Percentiles rank a stretch among this genome's conserved stretches.
These are phyloP conservation scores for Tolypocladium inflatum DNA, from an alignment of 2,329 filamentous ascomycete species.

Conservation along the genomic window DNA sequence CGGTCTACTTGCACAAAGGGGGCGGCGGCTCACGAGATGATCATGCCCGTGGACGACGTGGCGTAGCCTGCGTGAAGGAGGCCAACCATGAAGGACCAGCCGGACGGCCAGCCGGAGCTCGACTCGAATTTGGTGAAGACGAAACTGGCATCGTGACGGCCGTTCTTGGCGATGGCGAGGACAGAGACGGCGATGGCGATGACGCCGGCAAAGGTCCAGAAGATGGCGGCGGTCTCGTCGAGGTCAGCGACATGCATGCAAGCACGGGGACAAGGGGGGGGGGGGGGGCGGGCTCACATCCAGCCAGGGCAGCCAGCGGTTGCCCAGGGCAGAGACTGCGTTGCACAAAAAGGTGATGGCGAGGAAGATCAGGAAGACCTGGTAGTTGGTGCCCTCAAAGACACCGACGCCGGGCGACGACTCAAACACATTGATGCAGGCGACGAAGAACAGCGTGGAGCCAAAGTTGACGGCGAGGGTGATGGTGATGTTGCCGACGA, in stretches of 20 bases:
- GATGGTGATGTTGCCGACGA: conserved; percentile 74
- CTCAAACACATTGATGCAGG: conserved; percentile 47
- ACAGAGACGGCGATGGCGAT: conserved; percentile 54
- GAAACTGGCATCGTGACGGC: conserved; percentile 51
- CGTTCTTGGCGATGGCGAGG: conserved; percentile 58
- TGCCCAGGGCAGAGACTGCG: conserved; percentile 55
- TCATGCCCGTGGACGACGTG: conserved; percentile 71
- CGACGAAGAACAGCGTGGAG: conserved; percentile 55
- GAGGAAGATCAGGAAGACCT: conserved; percentile 63
- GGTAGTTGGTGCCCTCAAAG: conserved; percentile 45
- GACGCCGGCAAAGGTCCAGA: conserved; percentile 65
- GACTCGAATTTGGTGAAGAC: conserved; percentile 62
- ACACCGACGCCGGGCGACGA: conserved; percentile 31
- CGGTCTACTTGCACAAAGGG: no score
- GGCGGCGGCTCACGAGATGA: conserved; percentile 55
- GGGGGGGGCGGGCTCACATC: conserved; percentile 46
- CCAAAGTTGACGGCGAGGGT: conserved; percentile 77
- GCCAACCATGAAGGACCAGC: conserved; percentile 67
- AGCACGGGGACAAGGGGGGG: neutral
- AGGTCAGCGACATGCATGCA: neutral
- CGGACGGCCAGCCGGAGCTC: conserved; percentile 58
- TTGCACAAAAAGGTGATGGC: conserved; percentile 57
- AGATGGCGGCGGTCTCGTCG: conserved; percentile 56
- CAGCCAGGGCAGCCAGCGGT: conserved; percentile 55
- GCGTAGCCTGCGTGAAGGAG: conserved; percentile 64